Percentiles rank a stretch among this genome's conserved stretches.
phyloP scores from a whole-genome alignment of 257 asterid species.

The Solanum chiquidenum region DNA sequence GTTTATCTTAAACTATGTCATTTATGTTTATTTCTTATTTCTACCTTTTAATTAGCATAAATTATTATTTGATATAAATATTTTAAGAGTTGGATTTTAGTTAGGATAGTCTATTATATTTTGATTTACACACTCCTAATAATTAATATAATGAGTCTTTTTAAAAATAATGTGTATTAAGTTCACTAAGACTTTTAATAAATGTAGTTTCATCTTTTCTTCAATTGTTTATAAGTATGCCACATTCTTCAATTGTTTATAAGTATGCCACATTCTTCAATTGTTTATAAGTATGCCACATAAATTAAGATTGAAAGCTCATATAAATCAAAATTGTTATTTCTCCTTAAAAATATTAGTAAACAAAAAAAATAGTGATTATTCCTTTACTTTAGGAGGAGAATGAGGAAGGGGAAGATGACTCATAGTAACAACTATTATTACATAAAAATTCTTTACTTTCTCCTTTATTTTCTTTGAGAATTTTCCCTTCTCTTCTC shows the following conservation, averaged over 20 bases:
- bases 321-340: background rate
- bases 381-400: background rate
- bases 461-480: conserved; percentile 22
- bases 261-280: background rate
- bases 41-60: background rate
- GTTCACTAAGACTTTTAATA: background rate
- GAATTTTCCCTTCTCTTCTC: conserved; percentile 57
- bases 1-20: background rate
- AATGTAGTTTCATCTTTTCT: background rate
- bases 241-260: too few relatives aligned
- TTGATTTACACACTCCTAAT: background rate
- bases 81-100: background rate
- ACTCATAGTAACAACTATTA: background rate
- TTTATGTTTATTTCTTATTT: background rate
- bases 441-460: background rate
- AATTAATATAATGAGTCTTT: background rate
- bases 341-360: background rate
- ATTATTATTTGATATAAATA: background rate
- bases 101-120: background rate
- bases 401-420: background rate
- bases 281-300: background rate
- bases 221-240: background rate
- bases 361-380: background rate
- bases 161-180: background rate
- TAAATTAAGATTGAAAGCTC: background rate